Evolutionary conservation across 345 rosid genomes (phyloP).

Genomic region (Erucastrum elatum): DNA sequence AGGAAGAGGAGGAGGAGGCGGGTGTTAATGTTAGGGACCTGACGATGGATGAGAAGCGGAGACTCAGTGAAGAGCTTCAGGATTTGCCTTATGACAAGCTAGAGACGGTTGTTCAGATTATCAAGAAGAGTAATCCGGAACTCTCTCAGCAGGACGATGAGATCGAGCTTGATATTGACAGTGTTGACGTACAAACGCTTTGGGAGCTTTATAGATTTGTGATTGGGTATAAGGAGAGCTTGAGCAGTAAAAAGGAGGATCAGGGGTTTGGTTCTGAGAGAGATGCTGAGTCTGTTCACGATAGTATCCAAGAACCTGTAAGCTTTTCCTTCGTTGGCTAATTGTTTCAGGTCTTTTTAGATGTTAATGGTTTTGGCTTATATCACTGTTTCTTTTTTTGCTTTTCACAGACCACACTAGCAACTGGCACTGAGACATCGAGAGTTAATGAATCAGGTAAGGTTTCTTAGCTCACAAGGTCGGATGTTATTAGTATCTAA

Average conservation of each 20-base stretch:
- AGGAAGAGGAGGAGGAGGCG: slow-evolving; percentile 35
- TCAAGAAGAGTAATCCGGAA: slow-evolving; percentile 71
- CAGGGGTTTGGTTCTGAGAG: slow-evolving; percentile 45
- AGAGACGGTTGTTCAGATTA: slow-evolving; percentile 73
- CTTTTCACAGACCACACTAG: slow-evolving; percentile 20
- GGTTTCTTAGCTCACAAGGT: not conserved
- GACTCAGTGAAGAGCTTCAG: slow-evolving; percentile 65
- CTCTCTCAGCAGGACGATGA: slow-evolving; percentile 81
- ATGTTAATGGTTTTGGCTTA: slow-evolving; percentile 1
- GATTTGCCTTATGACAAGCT: slow-evolving; percentile 76
- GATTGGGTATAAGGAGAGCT: slow-evolving; percentile 48
- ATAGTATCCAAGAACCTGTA: slow-evolving; percentile 44
- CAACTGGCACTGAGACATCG: slow-evolving; percentile 29
- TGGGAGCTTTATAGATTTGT: slow-evolving; percentile 87
- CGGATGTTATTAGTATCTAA: not conserved
- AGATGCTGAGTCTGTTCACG: slow-evolving; percentile 43
- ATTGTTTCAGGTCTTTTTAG: slow-evolving; percentile 23
- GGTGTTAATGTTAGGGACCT: slow-evolving; percentile 51
- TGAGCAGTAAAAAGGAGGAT: slow-evolving; percentile 50
- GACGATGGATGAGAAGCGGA: slow-evolving; percentile 83
- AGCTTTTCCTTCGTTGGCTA: slow-evolving; percentile 26
- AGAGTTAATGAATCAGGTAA: slow-evolving; percentile 37
- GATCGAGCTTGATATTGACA: slow-evolving; percentile 86
- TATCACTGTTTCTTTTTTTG: slow-evolving; percentile 16
- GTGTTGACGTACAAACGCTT: slow-evolving; percentile 72